Evolutionary conservation across 2,329 filamentous ascomycete genomes (phyloP).

Genomic region (Xylogone sp.): DNA sequence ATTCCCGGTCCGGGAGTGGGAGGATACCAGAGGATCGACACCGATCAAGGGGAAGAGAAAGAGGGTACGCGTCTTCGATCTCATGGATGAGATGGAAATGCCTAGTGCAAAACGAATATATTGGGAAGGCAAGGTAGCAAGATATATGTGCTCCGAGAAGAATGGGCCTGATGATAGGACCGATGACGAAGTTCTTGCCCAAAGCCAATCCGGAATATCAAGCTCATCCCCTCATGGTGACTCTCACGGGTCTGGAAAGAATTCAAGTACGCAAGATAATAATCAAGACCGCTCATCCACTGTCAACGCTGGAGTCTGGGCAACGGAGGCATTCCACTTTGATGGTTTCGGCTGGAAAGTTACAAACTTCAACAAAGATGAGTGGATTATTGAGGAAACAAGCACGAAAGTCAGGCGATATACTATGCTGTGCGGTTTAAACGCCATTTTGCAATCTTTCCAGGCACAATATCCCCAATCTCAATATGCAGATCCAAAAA

Average conservation of each 20-base stretch:
- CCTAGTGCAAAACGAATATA: slow-evolving; percentile 3
- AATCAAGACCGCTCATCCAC: not conserved
- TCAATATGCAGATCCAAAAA: not conserved
- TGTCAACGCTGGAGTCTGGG: not conserved
- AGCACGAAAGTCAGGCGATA: not conserved
- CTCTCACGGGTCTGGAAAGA: not conserved
- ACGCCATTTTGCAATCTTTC: not conserved
- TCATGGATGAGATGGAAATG: slow-evolving; percentile 15
- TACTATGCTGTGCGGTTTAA: not conserved
- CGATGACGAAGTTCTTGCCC: slow-evolving; percentile 10
- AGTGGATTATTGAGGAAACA: not conserved
- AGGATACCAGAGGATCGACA: not conserved
- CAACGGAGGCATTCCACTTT: not conserved
- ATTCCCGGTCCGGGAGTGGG: slow-evolving; percentile 12
- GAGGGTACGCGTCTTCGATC: slow-evolving; percentile 9
- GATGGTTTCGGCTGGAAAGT: not conserved
- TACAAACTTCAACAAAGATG: not conserved
- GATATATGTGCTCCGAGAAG: not conserved
- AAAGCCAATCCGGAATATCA: not conserved
- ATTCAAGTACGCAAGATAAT: not conserved
- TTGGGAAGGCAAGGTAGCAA: slow-evolving; percentile 8
- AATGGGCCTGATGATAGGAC: slow-evolving; percentile 9
- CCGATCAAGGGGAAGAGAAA: not conserved
- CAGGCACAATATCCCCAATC: not conserved
- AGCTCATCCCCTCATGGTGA: too few species aligned